Conservation (phyloP, 768 basidiomycete genomes). For the Agaricus bisporus region DNA sequence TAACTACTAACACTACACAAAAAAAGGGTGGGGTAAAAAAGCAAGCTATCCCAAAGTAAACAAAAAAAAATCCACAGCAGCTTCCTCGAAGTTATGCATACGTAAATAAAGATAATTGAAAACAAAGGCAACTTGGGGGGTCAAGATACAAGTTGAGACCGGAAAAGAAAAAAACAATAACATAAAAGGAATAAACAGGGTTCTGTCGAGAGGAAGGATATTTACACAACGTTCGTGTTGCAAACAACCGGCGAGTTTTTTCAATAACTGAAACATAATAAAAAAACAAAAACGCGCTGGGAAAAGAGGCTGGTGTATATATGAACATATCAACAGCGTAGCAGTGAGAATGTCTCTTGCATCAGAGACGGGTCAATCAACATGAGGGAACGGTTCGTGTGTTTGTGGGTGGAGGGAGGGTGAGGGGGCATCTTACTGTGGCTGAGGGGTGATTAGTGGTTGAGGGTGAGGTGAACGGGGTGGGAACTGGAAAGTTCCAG, state of each 20-base stretch:
- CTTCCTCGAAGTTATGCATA: conserved; percentile 7
- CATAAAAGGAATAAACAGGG: conserved; percentile 1
- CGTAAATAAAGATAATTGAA: not conserved
- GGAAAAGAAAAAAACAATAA: not conserved
- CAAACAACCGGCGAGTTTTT: not conserved
- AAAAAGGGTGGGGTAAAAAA: not conserved
- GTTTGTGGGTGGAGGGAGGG: conserved; percentile 68
- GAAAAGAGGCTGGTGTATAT: not conserved
- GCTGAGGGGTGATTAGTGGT: not conserved
- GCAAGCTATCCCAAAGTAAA: not conserved
- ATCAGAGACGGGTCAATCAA: not conserved
- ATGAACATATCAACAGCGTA: conserved; percentile 1
- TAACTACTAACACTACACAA: not conserved
- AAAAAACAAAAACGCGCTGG: not conserved
- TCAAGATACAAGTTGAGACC: not conserved
- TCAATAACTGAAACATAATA: conserved; percentile 4
- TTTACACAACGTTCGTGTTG: not conserved
- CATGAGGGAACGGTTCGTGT: conserved; percentile 57
- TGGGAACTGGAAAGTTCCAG: conserved; percentile 10
- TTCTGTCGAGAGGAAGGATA: not conserved
- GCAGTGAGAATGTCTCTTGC: not conserved
- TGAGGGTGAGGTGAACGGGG: not conserved
- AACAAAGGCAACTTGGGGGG: not conserved
- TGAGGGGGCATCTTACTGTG: not conserved
- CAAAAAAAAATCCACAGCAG: conserved; percentile 6